These are phyloP conservation scores for Chamaenerion angustifolium DNA, from an alignment of 345 rosid species.

Conservation along the genomic window DNA sequence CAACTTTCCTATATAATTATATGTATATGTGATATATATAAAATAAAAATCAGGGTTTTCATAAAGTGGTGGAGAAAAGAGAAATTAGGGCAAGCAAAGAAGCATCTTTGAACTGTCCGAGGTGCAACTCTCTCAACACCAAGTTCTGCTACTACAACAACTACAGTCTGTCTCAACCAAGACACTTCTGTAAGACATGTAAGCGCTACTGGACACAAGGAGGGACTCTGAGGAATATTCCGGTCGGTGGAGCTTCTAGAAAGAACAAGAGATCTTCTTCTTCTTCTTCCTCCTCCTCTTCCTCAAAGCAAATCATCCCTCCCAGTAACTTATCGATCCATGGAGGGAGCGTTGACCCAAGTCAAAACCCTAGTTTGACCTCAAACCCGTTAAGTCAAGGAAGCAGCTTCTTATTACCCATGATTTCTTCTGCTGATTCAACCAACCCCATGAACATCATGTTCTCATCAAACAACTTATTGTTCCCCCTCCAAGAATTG, in stretches of 20 bases:
- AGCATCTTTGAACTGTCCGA: conserved; percentile 36
- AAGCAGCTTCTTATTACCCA: too few relatives aligned
- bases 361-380: too few relatives aligned
- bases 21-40: too few relatives aligned
- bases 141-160: conserved; percentile 53
- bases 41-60: too few relatives aligned
- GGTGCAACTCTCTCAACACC: conserved; percentile 40
- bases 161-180: conserved; percentile 47
- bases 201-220: conserved; percentile 56
- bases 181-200: conserved; percentile 47
- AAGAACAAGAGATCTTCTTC: conserved; percentile 33
- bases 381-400: too few relatives aligned
- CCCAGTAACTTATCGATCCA: too few relatives aligned
- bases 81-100: conserved; percentile 15
- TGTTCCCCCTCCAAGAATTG: too few relatives aligned
- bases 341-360: too few relatives aligned
- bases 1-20: too few relatives aligned
- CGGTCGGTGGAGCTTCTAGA: conserved; percentile 52
- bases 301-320: conserved; percentile 12
- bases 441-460: too few relatives aligned
- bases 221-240: conserved; percentile 44
- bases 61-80: conserved; percentile 12
- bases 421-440: too few relatives aligned
- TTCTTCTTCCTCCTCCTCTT: conserved; percentile 11
- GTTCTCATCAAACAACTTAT: too few relatives aligned